phyloP scores from a whole-genome alignment of 768 basidiomycete species.

The Rhizopogon vesiculosus region DNA sequence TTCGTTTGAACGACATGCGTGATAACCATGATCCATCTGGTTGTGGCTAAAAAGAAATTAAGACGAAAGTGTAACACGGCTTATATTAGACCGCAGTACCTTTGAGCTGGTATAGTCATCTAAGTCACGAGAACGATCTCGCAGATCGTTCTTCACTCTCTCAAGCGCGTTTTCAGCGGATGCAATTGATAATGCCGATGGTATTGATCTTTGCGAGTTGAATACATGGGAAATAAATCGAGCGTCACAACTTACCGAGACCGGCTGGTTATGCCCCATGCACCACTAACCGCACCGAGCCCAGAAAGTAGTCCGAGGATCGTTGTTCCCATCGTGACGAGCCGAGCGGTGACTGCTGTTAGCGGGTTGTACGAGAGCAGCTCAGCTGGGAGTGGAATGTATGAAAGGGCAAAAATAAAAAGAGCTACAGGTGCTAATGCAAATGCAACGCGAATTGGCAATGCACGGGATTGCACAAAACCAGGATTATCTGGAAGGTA shows the following conservation, averaged over 20 bases:
- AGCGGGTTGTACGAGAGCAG: slow-evolving; percentile 36
- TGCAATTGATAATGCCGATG: slow-evolving; percentile 32
- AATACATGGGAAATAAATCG: neutral
- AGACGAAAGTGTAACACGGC: slow-evolving; percentile 3
- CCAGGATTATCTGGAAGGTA: neutral
- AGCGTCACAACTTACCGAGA: neutral
- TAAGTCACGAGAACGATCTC: slow-evolving; percentile 25
- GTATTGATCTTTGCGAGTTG: slow-evolving; percentile 14
- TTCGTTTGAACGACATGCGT: slow-evolving; percentile 25
- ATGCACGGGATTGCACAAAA: slow-evolving; percentile 22
- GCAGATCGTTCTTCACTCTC: slow-evolving; percentile 57
- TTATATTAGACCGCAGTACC: slow-evolving; percentile 10
- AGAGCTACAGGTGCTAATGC: slow-evolving; percentile 46
- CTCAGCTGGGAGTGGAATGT: slow-evolving; percentile 62
- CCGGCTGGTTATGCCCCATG: slow-evolving; percentile 37
- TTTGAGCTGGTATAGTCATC: slow-evolving; percentile 18
- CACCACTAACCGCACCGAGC: slow-evolving; percentile 67
- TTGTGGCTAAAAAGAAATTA: slow-evolving; percentile 17
- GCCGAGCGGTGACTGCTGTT: slow-evolving; percentile 51
- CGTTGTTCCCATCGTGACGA: slow-evolving; percentile 72
- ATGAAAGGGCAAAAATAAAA: slow-evolving; percentile 58
- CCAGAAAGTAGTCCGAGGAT: slow-evolving; percentile 80
- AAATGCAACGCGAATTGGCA: slow-evolving; percentile 30
- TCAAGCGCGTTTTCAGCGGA: slow-evolving; percentile 54
- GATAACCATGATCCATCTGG: slow-evolving; percentile 23